Evolutionary conservation across 23 red algal species (phyloP).

Genomic region (Gracilaria caudata): DNA sequence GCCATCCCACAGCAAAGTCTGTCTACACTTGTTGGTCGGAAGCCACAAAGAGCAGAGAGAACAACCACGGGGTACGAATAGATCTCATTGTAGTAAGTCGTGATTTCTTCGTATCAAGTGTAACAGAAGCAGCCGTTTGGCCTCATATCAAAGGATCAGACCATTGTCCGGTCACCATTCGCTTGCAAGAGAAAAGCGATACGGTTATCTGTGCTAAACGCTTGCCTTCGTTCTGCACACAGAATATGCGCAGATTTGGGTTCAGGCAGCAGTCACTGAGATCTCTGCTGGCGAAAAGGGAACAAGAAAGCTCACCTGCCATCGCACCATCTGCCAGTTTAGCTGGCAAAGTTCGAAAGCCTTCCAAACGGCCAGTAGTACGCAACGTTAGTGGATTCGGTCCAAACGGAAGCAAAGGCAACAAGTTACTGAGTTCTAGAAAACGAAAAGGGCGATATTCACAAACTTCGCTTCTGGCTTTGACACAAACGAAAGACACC

Average conservation of each 20-base stretch:
- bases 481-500: neutral
- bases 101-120: conserved; percentile 40
- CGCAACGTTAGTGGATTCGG: neutral
- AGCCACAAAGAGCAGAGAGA: conserved; percentile 55
- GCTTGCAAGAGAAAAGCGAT: neutral
- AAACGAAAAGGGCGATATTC: conserved; percentile 23
- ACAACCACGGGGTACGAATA: conserved; percentile 68
- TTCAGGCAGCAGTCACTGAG: conserved; percentile 52
- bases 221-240: conserved; percentile 16
- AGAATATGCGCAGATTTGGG: conserved; percentile 35
- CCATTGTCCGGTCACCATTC: conserved; percentile 56
- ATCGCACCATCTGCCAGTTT: neutral
- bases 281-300: conserved; percentile 2
- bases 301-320: neutral
- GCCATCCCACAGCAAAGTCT: conserved; percentile 32
- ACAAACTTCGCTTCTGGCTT: conserved; percentile 27
- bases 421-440: neutral
- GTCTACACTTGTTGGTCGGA: conserved; percentile 71
- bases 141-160: conserved; percentile 61
- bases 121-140: conserved; percentile 32
- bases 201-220: neutral
- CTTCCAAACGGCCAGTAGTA: neutral
- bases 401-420: neutral
- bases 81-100: conserved; percentile 60
- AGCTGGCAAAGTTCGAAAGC: neutral